Evolutionary conservation across 2,329 filamentous ascomycete species (phyloP).

Genomic region (Fusarium irregulare): DNA sequence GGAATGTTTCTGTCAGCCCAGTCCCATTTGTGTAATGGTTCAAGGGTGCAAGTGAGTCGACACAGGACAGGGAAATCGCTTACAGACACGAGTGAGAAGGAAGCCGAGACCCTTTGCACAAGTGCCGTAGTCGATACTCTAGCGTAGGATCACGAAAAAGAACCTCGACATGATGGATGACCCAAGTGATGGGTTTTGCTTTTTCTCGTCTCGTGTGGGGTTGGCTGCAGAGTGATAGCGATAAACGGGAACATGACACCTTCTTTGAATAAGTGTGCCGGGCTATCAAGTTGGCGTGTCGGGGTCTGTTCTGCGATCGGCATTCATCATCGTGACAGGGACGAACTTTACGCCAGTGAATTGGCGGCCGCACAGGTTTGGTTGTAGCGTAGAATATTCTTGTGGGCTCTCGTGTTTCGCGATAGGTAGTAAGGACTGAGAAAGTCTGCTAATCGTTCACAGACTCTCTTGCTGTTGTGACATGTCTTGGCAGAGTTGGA

Average conservation of each 20-base stretch:
- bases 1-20: not conserved
- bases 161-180: constrained; percentile 1
- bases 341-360: not conserved
- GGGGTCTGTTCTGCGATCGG: constrained; percentile 27
- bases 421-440: not conserved
- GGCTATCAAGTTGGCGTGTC: not conserved
- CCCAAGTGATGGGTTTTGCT: not conserved
- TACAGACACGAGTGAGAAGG: not conserved
- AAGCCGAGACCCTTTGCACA: not conserved
- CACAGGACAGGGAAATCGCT: not conserved
- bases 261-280: constrained; percentile 8
- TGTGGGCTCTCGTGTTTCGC: not conserved
- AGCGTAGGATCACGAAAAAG: constrained; percentile 3
- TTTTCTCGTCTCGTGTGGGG: constrained; percentile 7
- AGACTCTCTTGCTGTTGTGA: not conserved
- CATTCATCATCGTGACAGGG: constrained; percentile 11
- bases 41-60: not conserved
- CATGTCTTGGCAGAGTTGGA: constrained; percentile 17
- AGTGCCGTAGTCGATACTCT: constrained; percentile 6
- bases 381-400: not conserved
- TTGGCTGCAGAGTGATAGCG: not conserved
- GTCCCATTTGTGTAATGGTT: not conserved
- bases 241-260: constrained; percentile 7
- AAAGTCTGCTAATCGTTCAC: not conserved
- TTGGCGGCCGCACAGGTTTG: not conserved